phyloP scores from a whole-genome alignment of 2,329 filamentous ascomycete species.

The Penicillium vulpinum region DNA sequence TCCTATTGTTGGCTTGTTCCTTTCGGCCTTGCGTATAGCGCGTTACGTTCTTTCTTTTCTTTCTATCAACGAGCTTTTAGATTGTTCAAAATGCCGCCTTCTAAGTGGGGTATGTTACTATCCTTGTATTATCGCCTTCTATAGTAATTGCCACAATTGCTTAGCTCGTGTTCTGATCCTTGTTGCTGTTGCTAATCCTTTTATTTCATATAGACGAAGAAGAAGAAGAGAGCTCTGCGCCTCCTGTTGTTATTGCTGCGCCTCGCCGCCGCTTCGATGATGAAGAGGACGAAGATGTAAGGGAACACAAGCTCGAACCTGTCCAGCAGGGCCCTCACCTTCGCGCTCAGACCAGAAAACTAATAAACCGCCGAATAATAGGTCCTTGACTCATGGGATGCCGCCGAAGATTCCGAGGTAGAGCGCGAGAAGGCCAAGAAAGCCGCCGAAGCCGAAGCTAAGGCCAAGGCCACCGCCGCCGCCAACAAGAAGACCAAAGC shows the following conservation, averaged over 20 bases:
- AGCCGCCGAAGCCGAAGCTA: constrained; percentile 80
- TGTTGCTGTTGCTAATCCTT: constrained; percentile 10
- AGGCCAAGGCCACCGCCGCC: constrained; percentile 82
- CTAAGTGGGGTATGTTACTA: constrained; percentile 51
- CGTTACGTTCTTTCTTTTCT: constrained; percentile 11
- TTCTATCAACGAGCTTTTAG: constrained; percentile 9
- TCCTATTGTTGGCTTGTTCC: constrained; percentile 13
- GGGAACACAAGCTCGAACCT: constrained; percentile 23
- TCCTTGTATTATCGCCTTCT: constrained; percentile 15
- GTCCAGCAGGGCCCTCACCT: background rate
- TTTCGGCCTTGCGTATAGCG: constrained; percentile 15
- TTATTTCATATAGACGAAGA: constrained; percentile 19
- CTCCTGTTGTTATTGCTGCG: constrained; percentile 46
- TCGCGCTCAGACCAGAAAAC: constrained; percentile 1
- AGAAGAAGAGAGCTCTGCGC: constrained; percentile 56
- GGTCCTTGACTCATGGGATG: constrained; percentile 96
- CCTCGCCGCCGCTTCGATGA: constrained; percentile 79
- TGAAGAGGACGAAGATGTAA: constrained; percentile 83
- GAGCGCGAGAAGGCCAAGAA: constrained; percentile 94
- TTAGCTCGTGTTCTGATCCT: background rate
- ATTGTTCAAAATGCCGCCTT: constrained; percentile 45
- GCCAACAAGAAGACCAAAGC: constrained; percentile 88
- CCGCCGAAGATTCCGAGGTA: constrained; percentile 91
- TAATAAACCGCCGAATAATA: constrained; percentile 38
- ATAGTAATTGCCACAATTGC: constrained; percentile 1